Evolutionary conservation across 139 green algal species (phyloP), one percentile per base, ranked within the genome.

Genomic region (Marvania coccoides): DNA sequence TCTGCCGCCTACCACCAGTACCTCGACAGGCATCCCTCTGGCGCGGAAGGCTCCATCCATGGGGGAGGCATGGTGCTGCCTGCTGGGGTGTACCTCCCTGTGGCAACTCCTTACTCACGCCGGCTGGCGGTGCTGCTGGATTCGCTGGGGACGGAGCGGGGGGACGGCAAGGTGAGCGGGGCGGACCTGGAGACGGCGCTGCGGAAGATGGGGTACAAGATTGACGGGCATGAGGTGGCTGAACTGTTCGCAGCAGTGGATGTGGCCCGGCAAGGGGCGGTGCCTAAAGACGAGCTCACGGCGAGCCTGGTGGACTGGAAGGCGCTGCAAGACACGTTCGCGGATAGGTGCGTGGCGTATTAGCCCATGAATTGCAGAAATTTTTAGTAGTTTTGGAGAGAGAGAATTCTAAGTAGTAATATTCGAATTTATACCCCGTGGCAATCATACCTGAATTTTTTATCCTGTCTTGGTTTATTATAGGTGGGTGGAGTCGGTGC

Each of bases 271-370:
- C 40, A 23, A 5, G 69, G 69, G 3, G 33, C 45, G 40, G 14
- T 76, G 38, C 15, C 14, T 13, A 36, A 61, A 2, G 55, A 15
- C 12, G 56, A 69, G 46, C 37, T 73, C 39, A 42, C 57, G 24
- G 71, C 71, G 38, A 39, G 54, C 4, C 57, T 69, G 12, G 54
- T 72, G 9, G 71, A 72, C 56, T 78, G 63, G 71, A 68, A 63
- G 47, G 57, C 58, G 6, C 46, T 59, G 10, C 33, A 63, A 14
- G 60, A 47, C 3, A 33, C 63, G 3, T 70, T 54, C 28, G 39
- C 37, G 55, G 58, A 66, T 57, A 8, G 58, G n/a, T n/a, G 13
- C 12, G 6, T 4, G 6, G 1, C 8, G 9, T 4, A 3, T 19
- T n/a, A 19, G 33, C 8, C 2, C 30, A 47, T 5, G 15, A 35